Base-by-base conservation (phyloP, 371 early-diverging fungal species). In the Rhizomucor miehei region DNA sequence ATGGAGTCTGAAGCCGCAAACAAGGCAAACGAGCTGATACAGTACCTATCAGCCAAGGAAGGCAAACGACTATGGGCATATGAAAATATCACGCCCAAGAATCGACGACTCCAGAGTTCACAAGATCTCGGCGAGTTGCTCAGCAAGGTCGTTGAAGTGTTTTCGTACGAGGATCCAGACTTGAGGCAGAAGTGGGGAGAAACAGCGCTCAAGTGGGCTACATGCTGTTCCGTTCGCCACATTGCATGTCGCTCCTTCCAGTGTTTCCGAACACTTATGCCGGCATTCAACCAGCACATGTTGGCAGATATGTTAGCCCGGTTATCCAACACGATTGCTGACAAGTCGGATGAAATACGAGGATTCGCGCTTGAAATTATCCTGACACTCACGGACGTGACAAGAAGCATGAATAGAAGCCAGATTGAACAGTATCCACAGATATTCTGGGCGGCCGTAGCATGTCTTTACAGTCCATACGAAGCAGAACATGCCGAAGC, bases 161-260 rank as follows among this genome's bases (percentile, higher is more conserved):
- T 89, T 60, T 71, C 75, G 12, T 62, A 73, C 16, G 82, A 85
- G 21, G 85, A 87, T 38, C 73, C 81, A 3, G 82, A 84, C n/a
- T 69, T 92, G n/a, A 72, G 81, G 20, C 92, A 93, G 59, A 78
- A 76, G 23, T 94, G 95, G 95, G 93, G 91, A 0, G 88, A 87
- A 45, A 85, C 85, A 1, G 91, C 95, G 0, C 75, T 94, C n/a
- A 80, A 84, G 45, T 95, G 93, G 93, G 95, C 92, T 0, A 92
- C 93, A 16, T 80, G 82, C 16, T 95, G 95, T 59, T 89, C 95
- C 5, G 92, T 94, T 6, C 85, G 93, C 1, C 91, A 94, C 56
- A 81, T 93, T 17, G 97, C 96, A 0, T 89, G 91, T 43, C 81
- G 93, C 11, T 93, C 94, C 0, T 85, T 95, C 54, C 93, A 94